A percentile compares a stretch with the other conserved stretches of the same genome.
phyloP scores from a whole-genome alignment of 768 basidiomycete genomes.

The Kwoniella europaea region DNA sequence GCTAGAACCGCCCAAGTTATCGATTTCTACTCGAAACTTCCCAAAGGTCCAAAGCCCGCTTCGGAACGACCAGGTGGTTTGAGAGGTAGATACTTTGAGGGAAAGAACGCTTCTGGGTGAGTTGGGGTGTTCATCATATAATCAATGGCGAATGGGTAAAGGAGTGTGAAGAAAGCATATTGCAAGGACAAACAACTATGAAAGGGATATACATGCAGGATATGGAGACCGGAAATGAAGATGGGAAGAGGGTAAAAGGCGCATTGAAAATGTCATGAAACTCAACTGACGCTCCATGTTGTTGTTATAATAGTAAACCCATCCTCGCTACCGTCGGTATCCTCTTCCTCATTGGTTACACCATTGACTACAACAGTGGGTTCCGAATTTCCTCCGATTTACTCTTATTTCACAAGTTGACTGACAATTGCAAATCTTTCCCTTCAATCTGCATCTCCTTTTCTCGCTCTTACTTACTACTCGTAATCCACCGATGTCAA shows the following conservation, averaged over 20 bases:
- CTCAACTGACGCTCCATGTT: too few species aligned
- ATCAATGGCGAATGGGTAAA: too few species aligned
- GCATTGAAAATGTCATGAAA: not conserved
- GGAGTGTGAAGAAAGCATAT: not conserved
- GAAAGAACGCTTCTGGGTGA: conserved; percentile 72
- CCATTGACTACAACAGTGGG: conserved; percentile 59
- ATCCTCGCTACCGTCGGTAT: conserved; percentile 53
- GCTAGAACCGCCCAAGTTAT: conserved; percentile 82
- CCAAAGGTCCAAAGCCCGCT: conserved; percentile 77
- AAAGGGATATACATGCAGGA: not conserved
- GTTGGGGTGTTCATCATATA: conserved; percentile 16
- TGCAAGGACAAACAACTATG: not conserved
- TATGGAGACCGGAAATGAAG: not conserved
- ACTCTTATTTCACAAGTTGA: not conserved
- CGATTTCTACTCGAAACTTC: conserved; percentile 94
- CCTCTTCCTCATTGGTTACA: conserved; percentile 58
- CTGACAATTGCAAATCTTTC: conserved; percentile 1
- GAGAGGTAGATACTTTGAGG: conserved; percentile 78
- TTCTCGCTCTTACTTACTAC: conserved; percentile 10
- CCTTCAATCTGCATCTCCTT: conserved; percentile 14
- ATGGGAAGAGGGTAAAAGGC: not conserved
- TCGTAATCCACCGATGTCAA: conserved; percentile 36
- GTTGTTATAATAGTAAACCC: conserved; percentile 37
- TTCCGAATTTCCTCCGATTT: conserved; percentile 8
- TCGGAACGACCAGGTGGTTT: conserved; percentile 67